Evolutionary conservation across 768 basidiomycete genomes (phyloP), one percentile per base, ranked within the genome.

Genomic region (Chalciporus chontae): DNA sequence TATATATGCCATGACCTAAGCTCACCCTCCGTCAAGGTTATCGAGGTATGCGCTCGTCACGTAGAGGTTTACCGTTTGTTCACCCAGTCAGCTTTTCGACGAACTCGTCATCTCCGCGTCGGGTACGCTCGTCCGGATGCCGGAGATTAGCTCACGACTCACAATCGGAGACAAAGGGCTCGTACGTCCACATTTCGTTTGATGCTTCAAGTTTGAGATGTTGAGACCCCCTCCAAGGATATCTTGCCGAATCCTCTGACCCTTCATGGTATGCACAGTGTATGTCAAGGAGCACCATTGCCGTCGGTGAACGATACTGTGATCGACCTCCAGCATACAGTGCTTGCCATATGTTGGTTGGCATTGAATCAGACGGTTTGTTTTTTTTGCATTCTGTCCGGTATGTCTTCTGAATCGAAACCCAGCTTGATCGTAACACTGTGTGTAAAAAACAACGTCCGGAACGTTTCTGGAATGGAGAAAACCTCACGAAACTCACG

Each of bases 361-460:
- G 93, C 90, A 17, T 71, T 95, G 46, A 93, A 91, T 54, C 93
- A 95, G 73, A 77, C 79, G 46, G 92, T 90, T 61, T 47, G 83
- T 63, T 26, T 13, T 26, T 13, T 13, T 18, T 44, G 18, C 4
- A 1, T 40, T 0, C 36, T 11, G 44, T 17, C 11, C 2, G 34
- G 43, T 50, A 27, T 18, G 41, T 48, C 10, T 8, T 43, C 47
- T 57, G 36, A 57, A 36, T 26, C 18, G 10, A 31, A 14, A 26
- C 17, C 18, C 52, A 94, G 91, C 74, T 94, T n/a, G 74, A 80
- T 49, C 71, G 73, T 7, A 60, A 69, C 27, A 71, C 76, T 19
- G 83, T 87, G 8, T 75, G 80, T 53, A 67, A 67, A 11, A 77
- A 81, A 58, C 72, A 69, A 11, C 82, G 91, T 21, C 93, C 93